Percentiles rank a stretch among this genome's conserved stretches.
phyloP scores from a whole-genome alignment of 2,329 filamentous ascomycete species.

The Aspergillus tubingensis region DNA sequence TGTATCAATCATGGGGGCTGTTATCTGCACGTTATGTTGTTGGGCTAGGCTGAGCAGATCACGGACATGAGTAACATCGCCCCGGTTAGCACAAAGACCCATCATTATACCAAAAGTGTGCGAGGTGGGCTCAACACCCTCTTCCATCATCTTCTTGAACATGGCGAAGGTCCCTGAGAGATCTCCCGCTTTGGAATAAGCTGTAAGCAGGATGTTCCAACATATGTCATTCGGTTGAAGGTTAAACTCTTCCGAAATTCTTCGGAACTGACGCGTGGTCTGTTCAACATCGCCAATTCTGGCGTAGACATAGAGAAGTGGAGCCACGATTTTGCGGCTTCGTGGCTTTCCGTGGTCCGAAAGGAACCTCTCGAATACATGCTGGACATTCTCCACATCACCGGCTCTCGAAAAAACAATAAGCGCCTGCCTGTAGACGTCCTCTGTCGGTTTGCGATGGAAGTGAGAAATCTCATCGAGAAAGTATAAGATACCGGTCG shows the following conservation, averaged over 20 bases:
- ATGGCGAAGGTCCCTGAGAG: conserved; percentile 64
- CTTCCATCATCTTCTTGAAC: conserved; percentile 62
- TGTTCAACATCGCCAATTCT: conserved; percentile 64
- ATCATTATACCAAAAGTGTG: conserved; percentile 74
- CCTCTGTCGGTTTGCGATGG: conserved; percentile 32
- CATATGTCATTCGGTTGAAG: conserved; percentile 59
- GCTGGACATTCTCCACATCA: conserved; percentile 47
- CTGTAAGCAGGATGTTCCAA: conserved; percentile 78
- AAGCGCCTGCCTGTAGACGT: conserved; percentile 41
- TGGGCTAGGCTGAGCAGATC: conserved; percentile 66
- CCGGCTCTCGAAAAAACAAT: conserved; percentile 49
- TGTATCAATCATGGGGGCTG: conserved; percentile 61
- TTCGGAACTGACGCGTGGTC: conserved; percentile 62
- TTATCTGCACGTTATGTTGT: conserved; percentile 52
- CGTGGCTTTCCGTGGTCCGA: conserved; percentile 38
- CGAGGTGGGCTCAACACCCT: conserved; percentile 56
- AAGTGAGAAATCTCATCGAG: conserved; percentile 43
- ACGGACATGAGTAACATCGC: conserved; percentile 71
- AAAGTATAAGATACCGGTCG: conserved; percentile 41
- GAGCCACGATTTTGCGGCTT: conserved; percentile 42
- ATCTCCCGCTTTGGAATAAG: conserved; percentile 67
- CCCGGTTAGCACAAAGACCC: conserved; percentile 67
- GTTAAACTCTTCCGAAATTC: conserved; percentile 59
- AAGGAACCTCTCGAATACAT: conserved; percentile 48
- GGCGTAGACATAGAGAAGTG: conserved; percentile 71